These are phyloP conservation scores for Eurotiales sp. DNA, from an alignment of 2,329 filamentous ascomycete genomes.

Conservation along the genomic window DNA sequence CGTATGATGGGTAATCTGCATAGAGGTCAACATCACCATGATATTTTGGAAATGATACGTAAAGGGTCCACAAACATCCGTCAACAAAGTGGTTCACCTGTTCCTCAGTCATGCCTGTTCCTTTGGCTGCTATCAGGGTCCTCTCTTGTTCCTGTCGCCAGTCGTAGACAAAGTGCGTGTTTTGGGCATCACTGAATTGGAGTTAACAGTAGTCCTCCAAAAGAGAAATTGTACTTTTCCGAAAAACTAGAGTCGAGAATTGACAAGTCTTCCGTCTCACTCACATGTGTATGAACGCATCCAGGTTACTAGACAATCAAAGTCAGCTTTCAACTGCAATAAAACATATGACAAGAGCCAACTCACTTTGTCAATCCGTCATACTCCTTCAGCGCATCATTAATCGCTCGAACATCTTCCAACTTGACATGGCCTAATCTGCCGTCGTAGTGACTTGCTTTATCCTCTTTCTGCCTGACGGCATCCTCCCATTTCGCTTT, in stretches of 20 bases:
- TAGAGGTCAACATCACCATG: too few relatives aligned
- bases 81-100: constrained; percentile 74
- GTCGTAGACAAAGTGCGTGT: constrained; percentile 71
- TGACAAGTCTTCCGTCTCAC: too few relatives aligned
- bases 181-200: constrained; percentile 59
- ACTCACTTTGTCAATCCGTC: constrained; percentile 54
- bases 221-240: neutral
- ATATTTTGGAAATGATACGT: too few relatives aligned
- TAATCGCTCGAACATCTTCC: constrained; percentile 56
- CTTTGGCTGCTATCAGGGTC: constrained; percentile 61
- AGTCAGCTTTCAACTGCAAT: too few relatives aligned
- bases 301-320: constrained; percentile 43
- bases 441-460: constrained; percentile 42
- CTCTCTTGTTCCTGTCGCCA: constrained; percentile 83
- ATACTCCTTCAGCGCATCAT: constrained; percentile 56
- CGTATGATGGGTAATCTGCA: constrained; percentile 66
- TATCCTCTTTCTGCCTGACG: constrained; percentile 43
- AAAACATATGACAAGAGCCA: too few relatives aligned
- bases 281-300: constrained; percentile 63
- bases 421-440: constrained; percentile 54
- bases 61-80: constrained; percentile 48
- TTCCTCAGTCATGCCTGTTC: constrained; percentile 76
- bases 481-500: constrained; percentile 53
- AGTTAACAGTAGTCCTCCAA: neutral
- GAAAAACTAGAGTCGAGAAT: neutral